Base-by-base conservation (phyloP, 1,139 yeast species). In the Pneumocystis jirovecii region DNA sequence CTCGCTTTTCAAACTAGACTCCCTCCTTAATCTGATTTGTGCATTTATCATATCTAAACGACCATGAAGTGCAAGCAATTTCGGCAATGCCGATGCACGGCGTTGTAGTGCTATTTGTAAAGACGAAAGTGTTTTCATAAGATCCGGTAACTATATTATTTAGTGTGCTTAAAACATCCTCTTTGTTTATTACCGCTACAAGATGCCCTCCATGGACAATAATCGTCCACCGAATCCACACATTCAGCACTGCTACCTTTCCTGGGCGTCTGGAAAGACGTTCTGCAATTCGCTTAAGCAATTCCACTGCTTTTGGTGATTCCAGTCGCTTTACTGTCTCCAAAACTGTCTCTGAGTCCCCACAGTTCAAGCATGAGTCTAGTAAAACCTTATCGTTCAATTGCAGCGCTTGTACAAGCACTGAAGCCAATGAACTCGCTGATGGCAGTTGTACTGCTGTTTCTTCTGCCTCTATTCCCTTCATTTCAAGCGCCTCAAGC, bases 211-310 rank as follows among this genome's bases (percentile, higher is more conserved):
- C 98, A 74, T 95, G 98, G 57, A 87, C 84, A 62, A 93, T 85
- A 72, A 95, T 79, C 64, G 90, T 85, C 95, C 97, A 91, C 74
- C 91, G 89, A 70, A 91, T 85, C 99, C 99, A 93, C 63, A 84
- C 81, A 69, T 87, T 86, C 69, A 93, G 79, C 68, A 85, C 86
- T 57, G 86, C 88, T 69, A 90, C 90, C 70, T 89, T 82, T 67
- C 80, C 76, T 5, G 85, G 83, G 35, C 80, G 79, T 71, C 95
- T 82, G 12, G 91, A 86, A 67, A 89, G 83, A 74, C 89, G 83
- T 73, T 90, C 96, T 1, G 96, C 90, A 56, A 93, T 78, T 71
- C 91, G 81, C 73, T 91, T 96, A 69, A 95, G 78, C 61, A 93
- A 79, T 10, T 82, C 75, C 15, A 89, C 89, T 0, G 96, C 93